Evolutionary conservation across 1,284 basidiomycete genomes (phyloP), one percentile per base, ranked within the genome.

Genomic region (Rhodotorula mucilaginosa): DNA sequence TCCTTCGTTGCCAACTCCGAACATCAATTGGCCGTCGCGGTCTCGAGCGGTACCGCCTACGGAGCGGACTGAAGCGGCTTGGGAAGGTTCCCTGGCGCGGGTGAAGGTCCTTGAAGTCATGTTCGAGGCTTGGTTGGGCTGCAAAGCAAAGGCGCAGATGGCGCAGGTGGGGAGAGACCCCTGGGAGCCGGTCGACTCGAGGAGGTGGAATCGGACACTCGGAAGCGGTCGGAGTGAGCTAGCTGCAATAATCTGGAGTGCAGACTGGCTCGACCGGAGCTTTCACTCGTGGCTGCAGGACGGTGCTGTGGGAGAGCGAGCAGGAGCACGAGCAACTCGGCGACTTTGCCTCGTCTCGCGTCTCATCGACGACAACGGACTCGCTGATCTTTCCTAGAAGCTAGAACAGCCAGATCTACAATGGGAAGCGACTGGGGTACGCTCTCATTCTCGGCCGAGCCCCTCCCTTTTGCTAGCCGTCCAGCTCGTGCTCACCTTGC

Each of bases 351-450:
- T 13, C 12, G 39, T 13, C 8, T 44, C 39, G 39, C 39, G 1
- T 44, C 39, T 44, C 39, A 2, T 13, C 12, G 10, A 44, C 39
- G 39, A 44, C 39, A 44, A 44, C 39, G 12, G 12, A 44, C 39
- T 44, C 39, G 39, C 39, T 44, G 39, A 10, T 2, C 39, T 8
- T 44, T 10, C 39, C 12, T 12, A 44, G 39, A 2, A 44, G 12
- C 10, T 44, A 10, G 12, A 44, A 12, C 13, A 44, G 39, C 39
- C 39, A 44, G 10, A 44, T 44, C 39, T 44, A 65, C 23, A 57
- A 72, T 72, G 70, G 64, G 64, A 29, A 68, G 67, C 26, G 70
- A 72, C 52, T 72, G 70, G 70, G 70, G 70, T 68, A 23, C 52
- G 70, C 51, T n/a, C 1, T 44, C 1, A 5, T 6, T 31, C 23